phyloP scores from a whole-genome alignment of 177 flowering plant species.

The Vitis hybrid region DNA sequence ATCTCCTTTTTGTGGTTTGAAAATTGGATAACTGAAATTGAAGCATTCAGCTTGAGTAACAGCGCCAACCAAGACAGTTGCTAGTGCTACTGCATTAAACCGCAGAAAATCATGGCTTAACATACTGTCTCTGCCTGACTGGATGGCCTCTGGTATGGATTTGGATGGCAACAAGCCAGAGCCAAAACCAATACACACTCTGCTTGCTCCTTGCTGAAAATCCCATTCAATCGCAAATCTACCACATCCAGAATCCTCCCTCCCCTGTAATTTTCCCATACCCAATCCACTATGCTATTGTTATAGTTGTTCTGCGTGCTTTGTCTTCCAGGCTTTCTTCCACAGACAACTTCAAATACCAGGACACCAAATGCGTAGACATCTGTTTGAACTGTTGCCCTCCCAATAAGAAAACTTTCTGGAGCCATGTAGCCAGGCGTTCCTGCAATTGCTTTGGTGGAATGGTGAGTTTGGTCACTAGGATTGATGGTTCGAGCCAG shows the following conservation, averaged over 20 bases:
- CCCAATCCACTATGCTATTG: slow-evolving; percentile 39
- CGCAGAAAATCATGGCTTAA: too few relatives aligned
- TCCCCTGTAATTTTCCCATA: slow-evolving; percentile 46
- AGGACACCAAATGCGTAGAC: slow-evolving; percentile 66
- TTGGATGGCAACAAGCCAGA: slow-evolving; percentile 70
- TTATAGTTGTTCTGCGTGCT: slow-evolving; percentile 13
- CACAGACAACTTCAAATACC: slow-evolving; percentile 48
- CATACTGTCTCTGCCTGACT: slow-evolving; percentile 1
- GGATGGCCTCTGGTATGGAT: slow-evolving; percentile 53
- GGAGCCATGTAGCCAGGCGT: slow-evolving; percentile 81
- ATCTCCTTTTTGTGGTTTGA: too few relatives aligned
- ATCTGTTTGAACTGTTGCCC: slow-evolving; percentile 55
- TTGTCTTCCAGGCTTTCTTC: slow-evolving; percentile 37
- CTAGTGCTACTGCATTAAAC: too few relatives aligned
- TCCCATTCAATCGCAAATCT: slow-evolving; percentile 30
- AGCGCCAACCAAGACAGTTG: too few relatives aligned
- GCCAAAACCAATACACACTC: slow-evolving; percentile 41
- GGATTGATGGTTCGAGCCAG: slow-evolving; percentile 48
- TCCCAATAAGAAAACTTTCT: slow-evolving; percentile 44
- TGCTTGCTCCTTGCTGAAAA: slow-evolving; percentile 26
- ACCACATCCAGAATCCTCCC: slow-evolving; percentile 32
- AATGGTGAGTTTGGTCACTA: slow-evolving; percentile 43
- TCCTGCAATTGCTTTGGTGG: slow-evolving; percentile 58
- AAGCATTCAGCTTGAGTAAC: too few relatives aligned
- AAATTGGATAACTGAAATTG: too few relatives aligned